Evolutionary conservation across 768 basidiomycete genomes (phyloP), one percentile per base, ranked within the genome.

Genomic region (Lactifluus echinatus): DNA sequence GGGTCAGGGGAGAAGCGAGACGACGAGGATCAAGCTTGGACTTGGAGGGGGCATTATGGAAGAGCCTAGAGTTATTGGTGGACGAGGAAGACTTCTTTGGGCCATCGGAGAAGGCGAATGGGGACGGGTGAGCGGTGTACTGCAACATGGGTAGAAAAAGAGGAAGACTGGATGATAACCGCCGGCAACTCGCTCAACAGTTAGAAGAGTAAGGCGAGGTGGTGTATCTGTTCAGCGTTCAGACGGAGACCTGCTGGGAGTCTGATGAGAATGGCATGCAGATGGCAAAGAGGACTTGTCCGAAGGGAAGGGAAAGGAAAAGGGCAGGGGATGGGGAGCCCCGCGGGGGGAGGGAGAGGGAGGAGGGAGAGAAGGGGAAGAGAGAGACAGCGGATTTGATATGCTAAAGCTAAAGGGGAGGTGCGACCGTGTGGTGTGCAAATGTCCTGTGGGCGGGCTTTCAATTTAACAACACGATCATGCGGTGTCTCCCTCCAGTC

Each of bases 171-270:
- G 53, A 8, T 43, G 62, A 64, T 66, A 70, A 65, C 68, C 69
- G 67, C 68, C 56, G 36, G 49, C 50, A 57, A 57, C 65, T 69
- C 61, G 66, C 61, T 57, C 57, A 49, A n/a, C n/a, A n/a, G n/a
- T n/a, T n/a, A 49, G 33, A 64, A 28, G 65, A 64, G 71, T 53
- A 50, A 59, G 53, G 33, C 58, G 60, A 36, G 62, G 65, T 50
- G 66, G 63, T 49, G 55, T 57, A 67, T 69, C 68, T 40, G 5
- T 59, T 69, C 68, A 19, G 5, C 59, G 71, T 73, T 76, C 79
- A 80, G 80, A 79, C 79, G 34, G 73, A 78, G 81, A 77, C 80
- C 78, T 69, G 76, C 77, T 78, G 72, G 65, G 68, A 74, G 75
- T 76, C 77, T 79, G 79, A 74, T 53, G 63, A 43, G 49, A 61